Percentiles rank a stretch among this genome's conserved stretches.
Evolutionary conservation across 352 stramenopile genomes (phyloP).

Genomic region (Phytopythium litorale): DNA sequence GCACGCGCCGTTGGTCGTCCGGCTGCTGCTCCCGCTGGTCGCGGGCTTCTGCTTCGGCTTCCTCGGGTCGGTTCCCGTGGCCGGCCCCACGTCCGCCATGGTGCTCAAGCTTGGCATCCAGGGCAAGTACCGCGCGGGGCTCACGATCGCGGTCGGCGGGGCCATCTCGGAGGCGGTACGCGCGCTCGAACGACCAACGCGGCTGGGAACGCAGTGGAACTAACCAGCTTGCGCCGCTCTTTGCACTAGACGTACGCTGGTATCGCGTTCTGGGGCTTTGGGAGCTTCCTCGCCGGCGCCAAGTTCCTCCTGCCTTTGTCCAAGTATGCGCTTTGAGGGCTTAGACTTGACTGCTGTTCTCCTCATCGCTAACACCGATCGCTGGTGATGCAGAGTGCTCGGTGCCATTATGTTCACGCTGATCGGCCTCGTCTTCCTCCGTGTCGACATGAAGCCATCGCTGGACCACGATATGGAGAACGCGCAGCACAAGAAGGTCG

Average conservation of each 20-base stretch:
- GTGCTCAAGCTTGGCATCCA: slow-evolving; percentile 86
- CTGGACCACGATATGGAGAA: slow-evolving; percentile 53
- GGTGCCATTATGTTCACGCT: slow-evolving; percentile 84
- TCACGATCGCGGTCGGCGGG: slow-evolving; percentile 80
- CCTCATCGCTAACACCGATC: background rate
- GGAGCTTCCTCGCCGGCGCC: slow-evolving; percentile 79
- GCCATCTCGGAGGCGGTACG: slow-evolving; percentile 79
- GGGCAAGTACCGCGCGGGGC: slow-evolving; percentile 72
- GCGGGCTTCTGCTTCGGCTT: slow-evolving; percentile 85
- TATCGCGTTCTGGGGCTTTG: slow-evolving; percentile 89
- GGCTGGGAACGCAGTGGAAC: background rate
- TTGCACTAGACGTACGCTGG: slow-evolving; percentile 70
- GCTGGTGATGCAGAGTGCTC: slow-evolving; percentile 41
- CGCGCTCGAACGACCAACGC: background rate
- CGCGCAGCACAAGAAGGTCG: slow-evolving; percentile 43
- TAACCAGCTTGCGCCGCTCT: slow-evolving; percentile 2
- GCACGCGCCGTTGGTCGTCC: slow-evolving; percentile 43
- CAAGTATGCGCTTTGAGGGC: slow-evolving; percentile 46
- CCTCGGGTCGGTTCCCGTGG: slow-evolving; percentile 78
- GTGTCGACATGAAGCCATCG: slow-evolving; percentile 74
- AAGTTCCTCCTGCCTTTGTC: slow-evolving; percentile 82
- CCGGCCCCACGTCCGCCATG: slow-evolving; percentile 84
- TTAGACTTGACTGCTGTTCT: no score
- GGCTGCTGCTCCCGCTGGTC: slow-evolving; percentile 65
- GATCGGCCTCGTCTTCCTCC: slow-evolving; percentile 77